Evolutionary conservation across 2,329 filamentous ascomycete genomes (phyloP).

Genomic region (Coleophoma crateriformis): DNA sequence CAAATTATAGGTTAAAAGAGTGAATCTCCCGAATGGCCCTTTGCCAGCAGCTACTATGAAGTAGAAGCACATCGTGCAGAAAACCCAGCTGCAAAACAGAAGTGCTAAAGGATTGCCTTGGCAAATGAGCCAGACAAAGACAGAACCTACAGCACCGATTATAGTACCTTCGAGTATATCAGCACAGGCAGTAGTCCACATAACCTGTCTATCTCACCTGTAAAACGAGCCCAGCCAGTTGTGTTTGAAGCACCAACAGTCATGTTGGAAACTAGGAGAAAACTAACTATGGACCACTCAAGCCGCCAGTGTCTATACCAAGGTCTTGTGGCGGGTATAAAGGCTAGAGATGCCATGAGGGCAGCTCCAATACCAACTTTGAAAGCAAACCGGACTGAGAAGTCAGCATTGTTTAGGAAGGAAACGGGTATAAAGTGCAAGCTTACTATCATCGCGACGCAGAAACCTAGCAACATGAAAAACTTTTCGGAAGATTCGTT

Average conservation of each 20-base stretch:
- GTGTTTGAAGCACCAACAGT: conserved; percentile 95
- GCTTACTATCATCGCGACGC: conserved; percentile 57
- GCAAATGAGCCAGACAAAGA: conserved; percentile 72
- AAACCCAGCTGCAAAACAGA: conserved; percentile 75
- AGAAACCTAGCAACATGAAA: conserved; percentile 51
- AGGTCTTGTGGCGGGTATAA: conserved; percentile 70
- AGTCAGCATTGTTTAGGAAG: conserved; percentile 16
- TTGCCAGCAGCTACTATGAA: conserved; percentile 81
- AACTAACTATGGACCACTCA: conserved; percentile 93
- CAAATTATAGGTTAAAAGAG: conserved; percentile 92
- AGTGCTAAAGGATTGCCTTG: conserved; percentile 69
- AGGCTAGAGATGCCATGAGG: conserved; percentile 84
- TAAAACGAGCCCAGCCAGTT: conserved; percentile 78
- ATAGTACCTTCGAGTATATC: conserved; percentile 47
- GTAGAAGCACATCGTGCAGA: conserved; percentile 81
- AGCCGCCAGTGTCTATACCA: conserved; percentile 85
- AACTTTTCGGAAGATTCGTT: conserved; percentile 32
- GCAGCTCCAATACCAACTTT: conserved; percentile 91
- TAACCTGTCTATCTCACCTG: conserved; percentile 40
- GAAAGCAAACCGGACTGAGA: conserved; percentile 64
- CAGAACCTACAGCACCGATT: conserved; percentile 70
- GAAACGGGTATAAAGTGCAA: conserved; percentile 14
- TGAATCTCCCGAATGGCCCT: conserved; percentile 87
- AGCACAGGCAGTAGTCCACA: not conserved
- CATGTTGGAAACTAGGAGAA: conserved; percentile 98